These are phyloP conservation scores for Thinopyrum obtusiflorum DNA, from an alignment of 202 grass and related monocot genomes.

Conservation along the genomic window DNA sequence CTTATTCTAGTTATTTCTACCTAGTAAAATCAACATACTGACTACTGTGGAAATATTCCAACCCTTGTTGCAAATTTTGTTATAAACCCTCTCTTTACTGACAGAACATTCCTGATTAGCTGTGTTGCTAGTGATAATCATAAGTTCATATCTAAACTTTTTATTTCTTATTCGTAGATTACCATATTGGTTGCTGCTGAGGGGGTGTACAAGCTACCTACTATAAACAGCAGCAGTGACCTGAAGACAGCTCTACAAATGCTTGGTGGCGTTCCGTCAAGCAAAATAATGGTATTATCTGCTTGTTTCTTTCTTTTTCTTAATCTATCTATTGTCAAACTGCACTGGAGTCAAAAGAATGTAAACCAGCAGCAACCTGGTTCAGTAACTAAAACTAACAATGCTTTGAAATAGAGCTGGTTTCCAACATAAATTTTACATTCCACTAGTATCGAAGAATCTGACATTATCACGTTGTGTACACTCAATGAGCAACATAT, in stretches of 20 bases:
- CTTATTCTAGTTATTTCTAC: not conserved
- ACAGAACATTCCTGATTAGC: conserved; percentile 11
- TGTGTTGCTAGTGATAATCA: not conserved
- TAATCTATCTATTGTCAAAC: not conserved
- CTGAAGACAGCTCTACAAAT: conserved; percentile 82
- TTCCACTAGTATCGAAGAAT: not conserved
- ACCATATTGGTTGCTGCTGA: conserved; percentile 91
- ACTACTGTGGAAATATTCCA: not conserved
- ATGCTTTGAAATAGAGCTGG: not conserved
- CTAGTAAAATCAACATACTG: not conserved
- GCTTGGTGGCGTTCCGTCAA: conserved; percentile 79
- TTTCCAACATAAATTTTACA: not conserved
- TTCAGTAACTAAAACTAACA: conserved; percentile 4
- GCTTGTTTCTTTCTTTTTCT: conserved; percentile 9
- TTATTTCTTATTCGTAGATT: conserved; percentile 39
- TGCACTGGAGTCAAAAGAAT: conserved; percentile 6
- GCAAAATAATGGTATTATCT: conserved; percentile 76
- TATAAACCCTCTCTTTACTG: not conserved
- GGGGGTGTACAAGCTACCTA: conserved; percentile 76
- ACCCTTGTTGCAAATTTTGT: not conserved
- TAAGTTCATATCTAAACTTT: not conserved
- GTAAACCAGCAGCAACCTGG: not conserved
- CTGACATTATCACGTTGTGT: not conserved
- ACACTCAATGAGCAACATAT: not conserved
- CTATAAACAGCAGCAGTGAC: conserved; percentile 81